phyloP scores from a whole-genome alignment of 139 green algal genomes.

The Micractinium sp. region DNA sequence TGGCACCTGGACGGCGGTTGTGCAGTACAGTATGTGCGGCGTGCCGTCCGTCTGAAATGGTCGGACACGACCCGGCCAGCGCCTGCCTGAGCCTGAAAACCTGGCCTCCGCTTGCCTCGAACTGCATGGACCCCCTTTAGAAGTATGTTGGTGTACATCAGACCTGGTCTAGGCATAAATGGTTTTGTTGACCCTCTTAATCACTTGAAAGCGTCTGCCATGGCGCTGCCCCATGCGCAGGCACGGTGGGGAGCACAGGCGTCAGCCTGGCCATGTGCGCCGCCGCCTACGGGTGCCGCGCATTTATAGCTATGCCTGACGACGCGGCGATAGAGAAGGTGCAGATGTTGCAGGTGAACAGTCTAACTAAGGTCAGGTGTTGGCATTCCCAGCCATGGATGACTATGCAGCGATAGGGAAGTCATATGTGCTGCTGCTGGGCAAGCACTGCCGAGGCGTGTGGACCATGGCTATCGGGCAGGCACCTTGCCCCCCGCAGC shows the following conservation, averaged over 20 bases:
- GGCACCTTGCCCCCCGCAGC: too few relatives aligned
- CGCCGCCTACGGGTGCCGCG: slow-evolving; percentile 67
- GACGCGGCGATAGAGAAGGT: slow-evolving; percentile 92
- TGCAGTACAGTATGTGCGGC: too few relatives aligned
- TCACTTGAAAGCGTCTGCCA: too few relatives aligned
- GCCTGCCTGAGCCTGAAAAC: neutral
- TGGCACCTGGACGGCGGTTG: too few relatives aligned
- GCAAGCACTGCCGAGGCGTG: too few relatives aligned
- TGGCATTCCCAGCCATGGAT: too few relatives aligned
- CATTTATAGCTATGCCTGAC: slow-evolving; percentile 91
- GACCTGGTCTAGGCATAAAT: too few relatives aligned
- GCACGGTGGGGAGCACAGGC: slow-evolving; percentile 74
- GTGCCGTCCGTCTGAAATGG: neutral
- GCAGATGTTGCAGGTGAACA: slow-evolving; percentile 47
- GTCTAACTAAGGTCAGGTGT: neutral
- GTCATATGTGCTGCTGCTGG: neutral
- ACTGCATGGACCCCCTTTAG: neutral
- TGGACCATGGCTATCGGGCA: too few relatives aligned
- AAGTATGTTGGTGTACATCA: neutral
- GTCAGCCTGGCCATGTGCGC: slow-evolving; percentile 88
- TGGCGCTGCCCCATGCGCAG: too few relatives aligned
- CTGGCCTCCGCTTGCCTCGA: neutral
- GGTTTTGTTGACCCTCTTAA: too few relatives aligned
- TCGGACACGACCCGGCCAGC: too few relatives aligned
- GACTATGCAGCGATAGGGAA: neutral